These are phyloP conservation scores for Trichoderma atroviride DNA, from an alignment of 2,329 filamentous ascomycete species.

Conservation along the genomic window DNA sequence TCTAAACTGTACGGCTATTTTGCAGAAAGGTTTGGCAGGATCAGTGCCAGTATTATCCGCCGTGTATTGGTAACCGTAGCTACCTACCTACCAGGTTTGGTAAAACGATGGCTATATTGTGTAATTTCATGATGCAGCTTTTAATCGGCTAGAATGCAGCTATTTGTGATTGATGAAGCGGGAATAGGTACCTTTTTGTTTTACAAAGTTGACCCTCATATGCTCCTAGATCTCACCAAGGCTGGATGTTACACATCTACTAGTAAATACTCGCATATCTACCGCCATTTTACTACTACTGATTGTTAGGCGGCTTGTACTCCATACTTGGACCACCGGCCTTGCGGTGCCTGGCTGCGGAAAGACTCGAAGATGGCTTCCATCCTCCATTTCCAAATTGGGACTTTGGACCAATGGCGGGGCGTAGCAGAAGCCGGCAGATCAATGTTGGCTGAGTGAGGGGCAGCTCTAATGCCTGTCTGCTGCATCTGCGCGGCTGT, in stretches of 20 bases:
- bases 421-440: not conserved
- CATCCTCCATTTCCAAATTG: constrained; percentile 14
- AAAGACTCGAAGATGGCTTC: constrained; percentile 9
- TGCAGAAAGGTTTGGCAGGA: not conserved
- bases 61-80: not conserved
- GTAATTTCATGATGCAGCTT: no score
- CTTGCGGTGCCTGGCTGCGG: not conserved
- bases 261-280: no score
- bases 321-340: not conserved
- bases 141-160: no score
- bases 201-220: not conserved
- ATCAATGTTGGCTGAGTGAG: constrained; percentile 5
- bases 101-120: no score
- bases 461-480: constrained; percentile 17
- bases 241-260: no score
- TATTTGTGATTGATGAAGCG: not conserved
- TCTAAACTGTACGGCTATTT: not conserved
- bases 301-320: not conserved
- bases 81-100: not conserved
- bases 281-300: not conserved
- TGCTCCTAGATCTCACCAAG: not conserved
- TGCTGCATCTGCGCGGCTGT: not conserved
- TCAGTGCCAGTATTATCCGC: not conserved
- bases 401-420: constrained; percentile 14
- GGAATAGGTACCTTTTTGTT: not conserved